Percentiles rank a stretch among this genome's conserved stretches.
Conservation (phyloP, 495 filamentous ascomycete species). For the Trichoderma erinaceum region DNA sequence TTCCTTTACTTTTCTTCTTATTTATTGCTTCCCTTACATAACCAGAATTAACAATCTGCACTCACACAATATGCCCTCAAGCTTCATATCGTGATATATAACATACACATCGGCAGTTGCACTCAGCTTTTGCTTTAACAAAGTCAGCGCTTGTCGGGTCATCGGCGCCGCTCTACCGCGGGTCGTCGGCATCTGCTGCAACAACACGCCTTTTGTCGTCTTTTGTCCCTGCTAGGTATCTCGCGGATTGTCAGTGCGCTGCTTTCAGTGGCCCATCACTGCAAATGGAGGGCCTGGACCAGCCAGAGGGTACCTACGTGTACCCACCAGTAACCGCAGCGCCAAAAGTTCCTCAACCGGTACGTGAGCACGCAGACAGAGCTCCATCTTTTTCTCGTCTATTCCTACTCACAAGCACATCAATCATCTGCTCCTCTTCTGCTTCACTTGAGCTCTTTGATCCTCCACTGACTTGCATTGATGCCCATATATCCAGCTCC, state of each 20-base stretch:
- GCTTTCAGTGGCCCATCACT: not conserved
- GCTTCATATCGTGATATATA: too few species aligned
- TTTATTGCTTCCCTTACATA: too few species aligned
- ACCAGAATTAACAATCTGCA: too few species aligned
- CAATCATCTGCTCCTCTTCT: not conserved
- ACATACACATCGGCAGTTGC: too few species aligned
- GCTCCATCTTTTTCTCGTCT: not conserved
- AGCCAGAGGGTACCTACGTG: not conserved
- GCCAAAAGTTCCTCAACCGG: not conserved
- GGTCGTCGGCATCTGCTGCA: constrained; percentile 4
- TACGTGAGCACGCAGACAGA: not conserved
- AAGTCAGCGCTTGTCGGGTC: not conserved
- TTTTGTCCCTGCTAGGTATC: constrained; percentile 1
- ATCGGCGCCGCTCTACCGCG: constrained; percentile 1
- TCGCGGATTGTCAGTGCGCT: not conserved
- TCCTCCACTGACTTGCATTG: not conserved
- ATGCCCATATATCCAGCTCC: not conserved
- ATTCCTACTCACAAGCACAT: not conserved
- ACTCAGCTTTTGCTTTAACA: too few species aligned
- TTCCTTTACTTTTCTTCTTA: too few species aligned
- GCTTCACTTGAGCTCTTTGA: not conserved
- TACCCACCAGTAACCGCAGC: not conserved
- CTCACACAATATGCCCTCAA: too few species aligned
- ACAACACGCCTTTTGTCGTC: not conserved
- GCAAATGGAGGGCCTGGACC: not conserved